Evolutionary conservation across 129 eudicot genomes (phyloP).

Genomic region (Oenanthe sinensis): DNA sequence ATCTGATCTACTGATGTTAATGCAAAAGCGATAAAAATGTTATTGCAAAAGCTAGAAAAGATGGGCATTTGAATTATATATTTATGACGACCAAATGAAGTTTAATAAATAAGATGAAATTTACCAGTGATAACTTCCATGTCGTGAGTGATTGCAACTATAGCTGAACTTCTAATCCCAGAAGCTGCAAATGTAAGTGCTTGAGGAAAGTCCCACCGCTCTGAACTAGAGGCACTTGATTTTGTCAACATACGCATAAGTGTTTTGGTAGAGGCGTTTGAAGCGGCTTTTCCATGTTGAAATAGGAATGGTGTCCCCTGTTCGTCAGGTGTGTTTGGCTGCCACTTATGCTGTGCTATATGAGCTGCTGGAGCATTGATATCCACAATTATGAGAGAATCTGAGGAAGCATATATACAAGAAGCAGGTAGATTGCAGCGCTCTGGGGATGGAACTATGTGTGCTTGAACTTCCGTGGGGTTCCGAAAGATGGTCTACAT

Average conservation of each 20-base stretch:
- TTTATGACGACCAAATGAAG: neutral
- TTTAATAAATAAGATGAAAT: neutral
- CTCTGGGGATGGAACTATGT: conserved; percentile 66
- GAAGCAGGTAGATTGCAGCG: conserved; percentile 96
- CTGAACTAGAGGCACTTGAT: conserved; percentile 43
- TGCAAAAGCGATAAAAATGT: neutral
- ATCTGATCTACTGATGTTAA: neutral
- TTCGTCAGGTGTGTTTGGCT: conserved; percentile 98
- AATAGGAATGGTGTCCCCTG: conserved; percentile 86
- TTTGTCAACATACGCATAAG: conserved; percentile 93
- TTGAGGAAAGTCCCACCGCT: conserved; percentile 77
- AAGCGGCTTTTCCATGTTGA: conserved; percentile 67
- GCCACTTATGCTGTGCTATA: conserved; percentile 94
- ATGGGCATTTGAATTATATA: neutral
- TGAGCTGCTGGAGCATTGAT: conserved; percentile 79
- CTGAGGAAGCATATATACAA: conserved; percentile 80
- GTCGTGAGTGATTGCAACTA: conserved; percentile 71
- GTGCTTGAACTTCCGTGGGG: conserved; percentile 69
- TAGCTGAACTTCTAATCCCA: conserved; percentile 61
- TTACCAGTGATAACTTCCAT: conserved; percentile 89
- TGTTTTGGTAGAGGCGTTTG: conserved; percentile 61
- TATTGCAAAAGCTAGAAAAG: neutral
- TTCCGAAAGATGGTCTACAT: conserved; percentile 86
- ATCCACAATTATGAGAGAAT: conserved; percentile 78
- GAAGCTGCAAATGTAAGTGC: conserved; percentile 72